Evolutionary conservation across 148 eudicot species (phyloP).

Genomic region (Rhododendron kiyosumense): DNA sequence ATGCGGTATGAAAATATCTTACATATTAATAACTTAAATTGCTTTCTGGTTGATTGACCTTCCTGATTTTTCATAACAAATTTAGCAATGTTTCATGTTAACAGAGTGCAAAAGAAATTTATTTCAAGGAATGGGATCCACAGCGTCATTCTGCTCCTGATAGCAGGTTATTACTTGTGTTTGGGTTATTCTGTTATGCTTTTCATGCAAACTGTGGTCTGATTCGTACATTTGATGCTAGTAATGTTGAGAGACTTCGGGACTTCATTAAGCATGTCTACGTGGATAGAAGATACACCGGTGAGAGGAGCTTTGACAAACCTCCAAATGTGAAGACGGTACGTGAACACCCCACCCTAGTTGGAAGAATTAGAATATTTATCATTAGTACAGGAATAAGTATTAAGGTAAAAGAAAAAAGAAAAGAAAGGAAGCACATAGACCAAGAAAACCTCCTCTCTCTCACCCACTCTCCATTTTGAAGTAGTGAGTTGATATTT

Average conservation of each 20-base stretch:
- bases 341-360: constrained; percentile 2
- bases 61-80: constrained; percentile 10
- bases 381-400: background rate
- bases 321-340: constrained; percentile 71
- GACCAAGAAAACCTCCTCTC: background rate
- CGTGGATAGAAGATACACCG: constrained; percentile 87
- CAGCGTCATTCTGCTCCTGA: constrained; percentile 67
- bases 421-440: background rate
- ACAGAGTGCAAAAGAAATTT: constrained; percentile 83
- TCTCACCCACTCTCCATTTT: background rate
- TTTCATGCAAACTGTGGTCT: constrained; percentile 6
- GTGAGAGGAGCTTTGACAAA: constrained; percentile 70
- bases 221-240: constrained; percentile 28
- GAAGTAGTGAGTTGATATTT: constrained; percentile 3
- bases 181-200: background rate
- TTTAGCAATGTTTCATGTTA: background rate
- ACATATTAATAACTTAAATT: background rate
- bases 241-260: constrained; percentile 79
- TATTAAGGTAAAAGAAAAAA: background rate
- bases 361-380: background rate
- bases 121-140: constrained; percentile 88
- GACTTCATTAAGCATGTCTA: constrained; percentile 89
- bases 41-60: background rate
- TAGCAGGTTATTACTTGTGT: constrained; percentile 56
- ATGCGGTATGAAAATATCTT: constrained; percentile 52